Base-by-base conservation (phyloP, 1,284 basidiomycete genomes). In the Bondarzewia mesenterica region DNA sequence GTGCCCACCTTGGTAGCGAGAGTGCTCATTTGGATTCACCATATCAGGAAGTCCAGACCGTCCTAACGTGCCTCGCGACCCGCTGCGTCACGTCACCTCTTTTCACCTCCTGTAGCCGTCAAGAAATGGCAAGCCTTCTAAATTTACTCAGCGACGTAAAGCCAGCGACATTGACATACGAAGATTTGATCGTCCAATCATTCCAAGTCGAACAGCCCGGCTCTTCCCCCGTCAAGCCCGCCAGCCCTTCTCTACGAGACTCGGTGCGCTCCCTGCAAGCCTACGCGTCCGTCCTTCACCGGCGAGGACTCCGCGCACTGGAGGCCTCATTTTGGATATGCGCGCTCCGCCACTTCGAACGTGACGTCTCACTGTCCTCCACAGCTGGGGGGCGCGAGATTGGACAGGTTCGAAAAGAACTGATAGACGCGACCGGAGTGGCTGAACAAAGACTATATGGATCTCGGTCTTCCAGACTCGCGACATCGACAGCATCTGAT, bases 281-380 rank as follows among this genome's bases (percentile, higher is more conserved):
- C 0, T 67, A 71, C 47, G 69, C 73, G 0, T 53, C 52, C 3
- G 50, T 58, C 12, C 58, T 80, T 18, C 63, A 63, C 16, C 57
- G 56, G 0, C 61, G 65, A 39, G 57, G 56, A 12, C 57, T 78
- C 10, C 60, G 64, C 8, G 57, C 54, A 8, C 66, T 77, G 27
- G 75, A 79, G 47, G 75, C 74, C 14, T 73, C 74, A 2, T 58
- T 80, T n/a, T 80, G 73, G 71, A 68, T 68, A 10, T 74, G 71
- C 51, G 69, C 70, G 2, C 70, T 81, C 16, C 64, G 63, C 35
- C 64, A 72, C 52, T 64, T 78, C 44, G 77, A 81, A 51, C 55
- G 52, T 22, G 49, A 56, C 2, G 56, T 63, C 8, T 16, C 37
- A 7, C 20, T 40, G 5, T 16, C 18, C 7, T 42, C 27, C 18